Evolutionary conservation across 129 eudicot genomes (phyloP).

Genomic region (Scalesia atractyloides): DNA sequence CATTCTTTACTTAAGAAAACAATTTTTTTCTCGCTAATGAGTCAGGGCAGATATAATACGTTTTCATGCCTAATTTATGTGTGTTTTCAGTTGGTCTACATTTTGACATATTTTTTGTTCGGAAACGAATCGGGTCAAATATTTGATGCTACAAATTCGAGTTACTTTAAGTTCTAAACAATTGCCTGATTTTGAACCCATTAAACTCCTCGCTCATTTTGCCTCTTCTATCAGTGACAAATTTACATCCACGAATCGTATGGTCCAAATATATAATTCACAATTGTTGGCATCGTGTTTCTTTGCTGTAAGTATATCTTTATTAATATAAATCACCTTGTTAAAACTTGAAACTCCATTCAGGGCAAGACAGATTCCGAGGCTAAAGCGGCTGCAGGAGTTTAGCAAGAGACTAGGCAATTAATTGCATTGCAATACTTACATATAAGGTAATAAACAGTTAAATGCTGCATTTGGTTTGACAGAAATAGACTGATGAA

Average conservation of each 20-base stretch:
- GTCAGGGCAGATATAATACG: too few species aligned
- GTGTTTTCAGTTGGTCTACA: too few species aligned
- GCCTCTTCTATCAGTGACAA: background rate
- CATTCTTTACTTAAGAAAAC: too few species aligned
- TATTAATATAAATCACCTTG: constrained; percentile 6
- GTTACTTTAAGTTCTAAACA: too few species aligned
- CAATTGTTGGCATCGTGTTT: constrained; percentile 6
- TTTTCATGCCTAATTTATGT: too few species aligned
- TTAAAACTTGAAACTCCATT: constrained; percentile 22
- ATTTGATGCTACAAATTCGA: too few species aligned
- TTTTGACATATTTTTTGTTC: background rate
- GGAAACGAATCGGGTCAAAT: background rate
- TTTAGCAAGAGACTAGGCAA: constrained; percentile 34
- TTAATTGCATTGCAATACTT: constrained; percentile 19
- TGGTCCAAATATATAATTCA: background rate
- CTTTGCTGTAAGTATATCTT: background rate
- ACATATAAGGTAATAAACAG: constrained; percentile 34
- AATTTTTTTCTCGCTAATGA: too few species aligned
- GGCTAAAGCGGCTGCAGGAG: constrained; percentile 78
- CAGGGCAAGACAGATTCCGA: constrained; percentile 78
- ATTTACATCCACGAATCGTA: background rate
- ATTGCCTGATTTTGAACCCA: background rate
- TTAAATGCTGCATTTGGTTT: constrained; percentile 9
- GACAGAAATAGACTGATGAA: constrained; percentile 2
- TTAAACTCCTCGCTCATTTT: background rate